Evolutionary conservation across 345 rosid species (phyloP).

Genomic region (Pugionium cornutum): DNA sequence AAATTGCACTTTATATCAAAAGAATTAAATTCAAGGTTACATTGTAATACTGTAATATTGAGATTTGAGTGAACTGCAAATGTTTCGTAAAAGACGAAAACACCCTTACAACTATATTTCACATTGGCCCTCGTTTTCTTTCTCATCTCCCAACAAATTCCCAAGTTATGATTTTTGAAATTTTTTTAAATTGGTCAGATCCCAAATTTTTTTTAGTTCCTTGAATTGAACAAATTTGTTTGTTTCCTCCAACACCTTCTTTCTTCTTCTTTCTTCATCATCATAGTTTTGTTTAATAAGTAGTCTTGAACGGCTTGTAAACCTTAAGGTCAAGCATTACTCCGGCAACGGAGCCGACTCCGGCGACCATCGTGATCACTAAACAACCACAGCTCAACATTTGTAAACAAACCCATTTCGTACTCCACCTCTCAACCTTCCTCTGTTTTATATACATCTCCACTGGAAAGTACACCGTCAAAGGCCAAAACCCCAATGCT

Average conservation of each 20-base stretch:
- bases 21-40: too few species aligned
- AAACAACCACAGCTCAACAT: constrained; percentile 59
- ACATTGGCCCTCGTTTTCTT: too few species aligned
- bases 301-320: constrained; percentile 44
- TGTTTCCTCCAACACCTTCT: constrained; percentile 6
- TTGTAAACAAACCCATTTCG: constrained; percentile 62
- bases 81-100: too few species aligned
- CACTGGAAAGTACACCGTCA: constrained; percentile 67
- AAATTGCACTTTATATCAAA: too few species aligned
- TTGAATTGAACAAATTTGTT: constrained; percentile 14
- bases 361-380: constrained; percentile 55
- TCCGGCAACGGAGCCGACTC: constrained; percentile 71
- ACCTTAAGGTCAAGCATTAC: constrained; percentile 50
- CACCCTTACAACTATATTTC: too few species aligned
- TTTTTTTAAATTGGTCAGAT: constrained; percentile 35
- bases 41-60: too few species aligned
- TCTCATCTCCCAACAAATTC: too few species aligned
- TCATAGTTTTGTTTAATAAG: constrained; percentile 27
- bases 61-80: too few species aligned
- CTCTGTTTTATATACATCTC: constrained; percentile 71
- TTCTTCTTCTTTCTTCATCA: constrained; percentile 6
- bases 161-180: too few species aligned
- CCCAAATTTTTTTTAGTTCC: constrained; percentile 9
- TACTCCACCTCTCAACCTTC: constrained; percentile 61
- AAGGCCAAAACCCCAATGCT: constrained; percentile 78